phyloP scores from a whole-genome alignment of 768 basidiomycete species.

The Amanita brunnescens region DNA sequence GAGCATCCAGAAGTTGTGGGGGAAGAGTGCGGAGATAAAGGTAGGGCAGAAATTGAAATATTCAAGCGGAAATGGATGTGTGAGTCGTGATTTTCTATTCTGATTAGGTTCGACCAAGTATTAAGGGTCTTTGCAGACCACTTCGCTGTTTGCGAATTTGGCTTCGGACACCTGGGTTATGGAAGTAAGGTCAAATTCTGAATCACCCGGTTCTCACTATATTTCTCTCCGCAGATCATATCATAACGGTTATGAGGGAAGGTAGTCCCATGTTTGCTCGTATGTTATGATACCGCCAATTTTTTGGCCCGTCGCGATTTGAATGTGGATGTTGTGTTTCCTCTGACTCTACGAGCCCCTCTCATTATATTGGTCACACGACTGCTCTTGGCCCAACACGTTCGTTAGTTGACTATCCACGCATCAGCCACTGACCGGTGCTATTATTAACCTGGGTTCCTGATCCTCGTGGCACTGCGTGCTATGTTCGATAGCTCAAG shows the following conservation, averaged over 20 bases:
- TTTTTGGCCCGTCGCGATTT: no score
- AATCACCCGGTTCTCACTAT: conserved; percentile 2
- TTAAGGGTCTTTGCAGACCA: conserved; percentile 8
- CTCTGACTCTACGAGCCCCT: no score
- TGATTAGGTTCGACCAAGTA: background rate
- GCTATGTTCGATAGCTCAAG: no score
- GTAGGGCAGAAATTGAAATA: conserved; percentile 57
- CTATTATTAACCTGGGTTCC: no score
- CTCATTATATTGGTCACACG: no score
- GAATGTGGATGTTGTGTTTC: no score
- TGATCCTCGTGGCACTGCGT: no score
- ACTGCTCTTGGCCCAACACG: no score
- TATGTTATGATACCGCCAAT: conserved; percentile 3
- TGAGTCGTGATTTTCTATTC: conserved; percentile 23
- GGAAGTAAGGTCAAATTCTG: conserved; percentile 38
- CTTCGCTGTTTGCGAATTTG: conserved; percentile 68
- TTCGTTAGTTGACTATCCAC: no score
- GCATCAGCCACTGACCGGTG: no score
- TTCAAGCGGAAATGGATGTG: conserved; percentile 73
- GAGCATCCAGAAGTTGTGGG: conserved; percentile 32
- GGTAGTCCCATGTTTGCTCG: conserved; percentile 54
- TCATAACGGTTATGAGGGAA: conserved; percentile 56
- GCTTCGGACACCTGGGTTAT: conserved; percentile 55
- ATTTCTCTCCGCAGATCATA: conserved; percentile 39
- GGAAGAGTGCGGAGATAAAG: background rate